Evolutionary conservation across 2,329 filamentous ascomycete species (phyloP).

Genomic region (Colletotrichum eleusines): DNA sequence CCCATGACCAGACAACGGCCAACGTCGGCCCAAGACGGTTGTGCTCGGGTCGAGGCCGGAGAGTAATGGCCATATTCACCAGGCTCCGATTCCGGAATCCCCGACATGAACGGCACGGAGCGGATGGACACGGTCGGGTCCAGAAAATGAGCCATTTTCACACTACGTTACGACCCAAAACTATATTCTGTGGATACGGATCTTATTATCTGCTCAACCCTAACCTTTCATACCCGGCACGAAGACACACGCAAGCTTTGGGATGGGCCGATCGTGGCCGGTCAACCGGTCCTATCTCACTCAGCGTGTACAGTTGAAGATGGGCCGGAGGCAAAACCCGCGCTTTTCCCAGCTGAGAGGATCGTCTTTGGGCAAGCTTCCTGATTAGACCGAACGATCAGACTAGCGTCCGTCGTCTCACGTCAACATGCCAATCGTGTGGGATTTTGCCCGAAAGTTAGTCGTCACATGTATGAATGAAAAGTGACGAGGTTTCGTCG

Average conservation of each 20-base stretch:
- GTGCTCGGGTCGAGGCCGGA: constrained; percentile 1
- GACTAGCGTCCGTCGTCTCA: background rate
- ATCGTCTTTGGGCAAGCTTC: background rate
- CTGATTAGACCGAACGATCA: background rate
- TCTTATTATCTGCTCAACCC: background rate
- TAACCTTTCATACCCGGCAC: background rate
- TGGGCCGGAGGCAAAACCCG: background rate
- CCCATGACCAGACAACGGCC: background rate
- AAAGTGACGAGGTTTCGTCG: constrained; percentile 11
- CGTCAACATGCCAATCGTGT: background rate
- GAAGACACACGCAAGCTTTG: background rate
- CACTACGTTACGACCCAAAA: background rate
- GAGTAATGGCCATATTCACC: background rate
- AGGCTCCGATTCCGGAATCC: constrained; percentile 26
- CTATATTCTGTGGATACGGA: constrained; percentile 7
- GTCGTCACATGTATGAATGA: background rate
- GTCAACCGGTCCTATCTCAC: background rate
- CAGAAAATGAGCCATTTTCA: constrained; percentile 6
- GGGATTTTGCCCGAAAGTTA: background rate
- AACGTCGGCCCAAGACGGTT: constrained; percentile 33
- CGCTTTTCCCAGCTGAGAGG: background rate
- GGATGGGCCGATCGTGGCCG: background rate
- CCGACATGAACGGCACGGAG: background rate
- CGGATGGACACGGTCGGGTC: background rate
- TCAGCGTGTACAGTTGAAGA: background rate